Evolutionary conservation across 139 green algal genomes (phyloP).

Genomic region (Nannochloris sp.): DNA sequence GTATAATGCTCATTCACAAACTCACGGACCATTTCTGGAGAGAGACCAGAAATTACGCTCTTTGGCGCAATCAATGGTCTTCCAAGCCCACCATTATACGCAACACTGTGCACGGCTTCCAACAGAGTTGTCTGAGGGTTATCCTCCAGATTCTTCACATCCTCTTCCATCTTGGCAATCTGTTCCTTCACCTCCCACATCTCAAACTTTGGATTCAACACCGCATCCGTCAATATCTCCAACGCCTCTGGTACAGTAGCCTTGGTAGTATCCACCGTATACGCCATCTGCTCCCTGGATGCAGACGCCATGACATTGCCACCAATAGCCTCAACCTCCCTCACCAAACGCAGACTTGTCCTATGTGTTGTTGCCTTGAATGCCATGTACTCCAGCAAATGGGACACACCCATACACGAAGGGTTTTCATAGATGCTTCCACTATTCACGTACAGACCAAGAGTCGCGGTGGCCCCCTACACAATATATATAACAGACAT

Average conservation of each 20-base stretch:
- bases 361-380: conserved; percentile 82
- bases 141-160: conserved; percentile 48
- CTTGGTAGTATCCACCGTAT: conserved; percentile 81
- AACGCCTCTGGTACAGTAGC: conserved; percentile 66
- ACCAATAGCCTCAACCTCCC: conserved; percentile 82
- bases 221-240: conserved; percentile 82
- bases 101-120: conserved; percentile 60
- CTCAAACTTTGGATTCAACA: conserved; percentile 78
- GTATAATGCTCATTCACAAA: conserved; percentile 64
- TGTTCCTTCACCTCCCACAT: conserved; percentile 59
- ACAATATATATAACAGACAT: not conserved
- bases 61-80: conserved; percentile 66
- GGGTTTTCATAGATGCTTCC: conserved; percentile 68
- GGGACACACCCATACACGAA: conserved; percentile 54
- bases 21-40: conserved; percentile 41
- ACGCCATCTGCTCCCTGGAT: conserved; percentile 77
- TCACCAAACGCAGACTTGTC: conserved; percentile 60
- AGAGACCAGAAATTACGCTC: conserved; percentile 16
- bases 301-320: conserved; percentile 73
- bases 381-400: conserved; percentile 87
- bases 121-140: conserved; percentile 58
- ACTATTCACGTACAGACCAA: conserved; percentile 84
- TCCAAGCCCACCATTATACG: conserved; percentile 67
- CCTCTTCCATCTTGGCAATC: conserved; percentile 45
- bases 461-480: conserved; percentile 75